A percentile compares a stretch with the other conserved stretches of the same genome.
phyloP scores from a whole-genome alignment of 2,329 filamentous ascomycete genomes.

The Fusarium sp. region DNA sequence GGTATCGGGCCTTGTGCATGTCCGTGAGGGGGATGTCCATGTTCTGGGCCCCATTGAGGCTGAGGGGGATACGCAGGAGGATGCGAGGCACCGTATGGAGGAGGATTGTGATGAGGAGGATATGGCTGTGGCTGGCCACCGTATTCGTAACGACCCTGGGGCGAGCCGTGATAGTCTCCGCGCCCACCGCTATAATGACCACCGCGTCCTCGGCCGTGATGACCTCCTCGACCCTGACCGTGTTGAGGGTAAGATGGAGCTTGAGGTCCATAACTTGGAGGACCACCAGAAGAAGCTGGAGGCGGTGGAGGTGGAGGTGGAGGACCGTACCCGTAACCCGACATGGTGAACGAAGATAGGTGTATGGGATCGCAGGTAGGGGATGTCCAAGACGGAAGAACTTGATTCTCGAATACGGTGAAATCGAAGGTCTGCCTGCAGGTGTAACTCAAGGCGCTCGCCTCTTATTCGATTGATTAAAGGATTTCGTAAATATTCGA shows the following conservation, averaged over 20 bases:
- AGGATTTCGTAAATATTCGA: background rate
- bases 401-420: background rate
- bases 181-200: slow-evolving; percentile 55
- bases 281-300: slow-evolving; percentile 49
- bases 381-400: background rate
- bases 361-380: background rate
- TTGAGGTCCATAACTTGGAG: slow-evolving; percentile 56
- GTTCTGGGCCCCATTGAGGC: slow-evolving; percentile 59
- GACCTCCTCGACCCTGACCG: slow-evolving; percentile 54
- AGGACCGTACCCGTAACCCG: slow-evolving; percentile 66
- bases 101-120: slow-evolving; percentile 49
- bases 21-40: slow-evolving; percentile 56
- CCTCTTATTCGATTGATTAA: background rate
- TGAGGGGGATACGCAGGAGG: slow-evolving; percentile 53
- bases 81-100: slow-evolving; percentile 52
- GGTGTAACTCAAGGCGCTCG: background rate
- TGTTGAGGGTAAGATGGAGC: slow-evolving; percentile 55
- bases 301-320: slow-evolving; percentile 65
- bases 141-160: slow-evolving; percentile 60
- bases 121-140: slow-evolving; percentile 57
- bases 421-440: background rate
- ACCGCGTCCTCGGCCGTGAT: slow-evolving; percentile 56
- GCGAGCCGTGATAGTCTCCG: slow-evolving; percentile 56
- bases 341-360: slow-evolving; percentile 52
- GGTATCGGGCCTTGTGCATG: slow-evolving; percentile 63